These are phyloP conservation scores for Pseudocercospora macadamiae DNA, from an alignment of 2,329 filamentous ascomycete genomes.

Conservation along the genomic window DNA sequence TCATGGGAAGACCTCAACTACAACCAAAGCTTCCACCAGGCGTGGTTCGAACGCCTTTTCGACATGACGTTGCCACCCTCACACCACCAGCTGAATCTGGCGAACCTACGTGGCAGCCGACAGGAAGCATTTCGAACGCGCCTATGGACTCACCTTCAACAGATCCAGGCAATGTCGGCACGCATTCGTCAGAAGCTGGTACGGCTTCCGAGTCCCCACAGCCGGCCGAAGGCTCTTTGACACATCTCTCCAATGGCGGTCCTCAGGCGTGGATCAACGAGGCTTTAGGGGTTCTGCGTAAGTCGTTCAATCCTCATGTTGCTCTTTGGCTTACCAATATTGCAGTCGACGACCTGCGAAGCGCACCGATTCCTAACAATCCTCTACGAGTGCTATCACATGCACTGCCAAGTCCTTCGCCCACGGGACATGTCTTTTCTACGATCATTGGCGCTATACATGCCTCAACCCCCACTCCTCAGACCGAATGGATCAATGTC, in stretches of 20 bases:
- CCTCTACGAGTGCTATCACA: conserved; percentile 63
- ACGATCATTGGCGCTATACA: conserved; percentile 60
- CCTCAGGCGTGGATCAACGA: conserved; percentile 32
- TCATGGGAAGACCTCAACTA: conserved; percentile 6
- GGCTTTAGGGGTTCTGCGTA: conserved; percentile 35
- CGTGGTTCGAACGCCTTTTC: conserved; percentile 35
- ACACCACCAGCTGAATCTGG: conserved; percentile 51
- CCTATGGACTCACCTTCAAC: conserved; percentile 46
- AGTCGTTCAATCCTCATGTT: conserved; percentile 16
- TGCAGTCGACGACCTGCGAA: conserved; percentile 43
- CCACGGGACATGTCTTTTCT: conserved; percentile 55
- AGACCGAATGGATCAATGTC: conserved; percentile 64
- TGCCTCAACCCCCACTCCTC: conserved; percentile 51
- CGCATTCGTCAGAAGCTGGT: conserved; percentile 5
- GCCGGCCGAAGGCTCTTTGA: not conserved
- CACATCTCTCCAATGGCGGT: not conserved
- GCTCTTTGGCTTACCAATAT: conserved; percentile 16
- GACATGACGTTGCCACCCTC: conserved; percentile 44
- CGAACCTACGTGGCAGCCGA: conserved; percentile 43
- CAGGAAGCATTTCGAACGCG: conserved; percentile 41
- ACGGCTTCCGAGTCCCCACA: not conserved
- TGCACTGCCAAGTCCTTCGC: conserved; percentile 60
- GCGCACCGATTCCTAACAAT: conserved; percentile 39
- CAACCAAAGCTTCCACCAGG: conserved; percentile 19
- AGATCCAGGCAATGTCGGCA: conserved; percentile 36